phyloP scores from a whole-genome alignment of 306 rosid genomes.

The Sicyos baderoa region DNA sequence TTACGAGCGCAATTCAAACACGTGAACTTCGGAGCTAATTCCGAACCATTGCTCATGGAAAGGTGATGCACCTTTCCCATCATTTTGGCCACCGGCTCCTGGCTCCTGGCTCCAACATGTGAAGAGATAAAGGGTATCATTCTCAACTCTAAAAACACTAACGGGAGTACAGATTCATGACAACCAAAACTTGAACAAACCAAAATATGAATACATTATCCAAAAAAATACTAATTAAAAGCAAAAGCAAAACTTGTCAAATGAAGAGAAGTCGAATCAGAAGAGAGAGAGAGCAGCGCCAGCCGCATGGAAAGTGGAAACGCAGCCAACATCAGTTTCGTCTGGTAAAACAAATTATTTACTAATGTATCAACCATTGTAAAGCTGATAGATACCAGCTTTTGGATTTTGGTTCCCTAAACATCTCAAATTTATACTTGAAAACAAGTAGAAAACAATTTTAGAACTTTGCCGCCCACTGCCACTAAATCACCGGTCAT shows the following conservation, averaged over 20 bases:
- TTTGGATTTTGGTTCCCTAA: too few species aligned
- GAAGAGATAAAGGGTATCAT: background rate
- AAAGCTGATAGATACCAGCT: too few species aligned
- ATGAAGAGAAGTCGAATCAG: background rate
- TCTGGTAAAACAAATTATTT: background rate
- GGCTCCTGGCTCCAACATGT: slow-evolving; percentile 3
- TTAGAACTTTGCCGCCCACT: too few species aligned
- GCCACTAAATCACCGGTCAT: too few species aligned
- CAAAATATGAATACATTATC: background rate
- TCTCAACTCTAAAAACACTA: background rate
- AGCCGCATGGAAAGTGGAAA: background rate
- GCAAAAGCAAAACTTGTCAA: background rate
- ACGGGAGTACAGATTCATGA: background rate
- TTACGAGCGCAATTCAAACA: slow-evolving; percentile 8
- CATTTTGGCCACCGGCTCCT: background rate
- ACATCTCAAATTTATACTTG: too few species aligned
- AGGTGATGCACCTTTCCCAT: slow-evolving; percentile 1
- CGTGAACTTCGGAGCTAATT: background rate
- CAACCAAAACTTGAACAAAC: background rate
- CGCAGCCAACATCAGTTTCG: background rate
- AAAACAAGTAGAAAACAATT: too few species aligned
- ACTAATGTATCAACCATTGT: too few species aligned
- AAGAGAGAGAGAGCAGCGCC: slow-evolving; percentile 4
- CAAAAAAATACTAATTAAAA: background rate
- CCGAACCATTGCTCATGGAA: background rate